Evolutionary conservation across 2,329 filamentous ascomycete species (phyloP), one percentile per base, ranked within the genome.

Genomic region (Chlorencoelia australis): DNA sequence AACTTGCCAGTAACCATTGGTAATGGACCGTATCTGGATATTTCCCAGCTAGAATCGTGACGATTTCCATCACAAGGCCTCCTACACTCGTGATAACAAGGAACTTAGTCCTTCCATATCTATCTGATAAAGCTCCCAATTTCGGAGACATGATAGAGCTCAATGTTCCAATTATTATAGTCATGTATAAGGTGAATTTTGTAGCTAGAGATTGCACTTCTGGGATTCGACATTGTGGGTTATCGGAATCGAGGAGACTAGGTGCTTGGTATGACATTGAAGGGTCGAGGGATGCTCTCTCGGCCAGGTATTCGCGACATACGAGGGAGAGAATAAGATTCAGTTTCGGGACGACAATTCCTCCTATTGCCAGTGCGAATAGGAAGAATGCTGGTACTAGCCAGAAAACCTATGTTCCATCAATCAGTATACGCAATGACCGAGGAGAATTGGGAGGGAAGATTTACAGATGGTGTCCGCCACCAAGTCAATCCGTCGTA

Each of bases 311-410:
- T 42, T 82, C 71, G 44, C 77, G 74, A 59, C 91, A 98, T 35
- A 96, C 75, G 18, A 98, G 68, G 40, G 79, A 72, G 43, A 94
- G 69, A 44, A 94, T 85, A 60, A 95, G 63, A 53, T 94, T 94
- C 44, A 94, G 68, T 57, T 82, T 91, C 7, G 89, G 88, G 7
- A 95, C 84, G 6, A 91, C 67, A 5, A 84, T 73, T 39, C 85
- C 86, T 20, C 89, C 91, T 58, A 91, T 89, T 0, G 88, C 87
- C 36, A 93, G 65, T 0, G 86, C 85, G 55, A 86, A 89, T 29
- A 94, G 60, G 38, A 82, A 68, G 59, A 88, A 91, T 1, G 87
- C 83, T 0, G 73, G 75, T 6, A 96, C 59, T 4, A 96, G 68
- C 84, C 87, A 96, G 59, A 70, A 84, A 35, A 93, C 74, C 83